Percentiles rank a stretch among this genome's conserved stretches.
Conservation (phyloP, 2,329 filamentous ascomycete species). For the Exserohilum turcica region DNA sequence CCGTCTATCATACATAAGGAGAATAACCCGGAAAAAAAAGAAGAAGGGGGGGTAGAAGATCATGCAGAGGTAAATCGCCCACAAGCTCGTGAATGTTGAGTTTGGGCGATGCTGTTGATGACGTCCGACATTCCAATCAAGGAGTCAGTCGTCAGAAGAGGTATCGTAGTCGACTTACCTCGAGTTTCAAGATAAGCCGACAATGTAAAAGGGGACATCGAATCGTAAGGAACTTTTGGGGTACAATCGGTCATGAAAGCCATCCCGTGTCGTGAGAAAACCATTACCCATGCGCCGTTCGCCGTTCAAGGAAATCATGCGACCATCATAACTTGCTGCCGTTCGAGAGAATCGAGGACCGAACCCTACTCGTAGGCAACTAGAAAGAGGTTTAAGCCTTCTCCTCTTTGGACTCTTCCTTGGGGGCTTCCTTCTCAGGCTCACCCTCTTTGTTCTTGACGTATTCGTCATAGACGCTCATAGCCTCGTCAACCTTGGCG, state of each 20-base stretch:
- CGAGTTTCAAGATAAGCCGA: constrained; percentile 12
- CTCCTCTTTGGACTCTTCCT: constrained; percentile 56
- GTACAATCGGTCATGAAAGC: constrained; percentile 40
- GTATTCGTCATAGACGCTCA: constrained; percentile 98
- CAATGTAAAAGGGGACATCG: constrained; percentile 25
- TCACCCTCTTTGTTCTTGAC: constrained; percentile 76
- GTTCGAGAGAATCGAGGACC: constrained; percentile 32
- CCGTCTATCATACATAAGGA: constrained; percentile 42
- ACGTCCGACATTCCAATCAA: constrained; percentile 37
- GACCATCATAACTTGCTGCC: constrained; percentile 35
- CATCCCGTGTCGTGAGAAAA: constrained; percentile 38
- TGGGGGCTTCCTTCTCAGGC: constrained; percentile 44
- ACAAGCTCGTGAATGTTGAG: constrained; percentile 22
- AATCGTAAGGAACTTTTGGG: constrained; percentile 45
- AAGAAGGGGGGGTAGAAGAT: neutral
- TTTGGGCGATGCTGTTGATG: constrained; percentile 2
- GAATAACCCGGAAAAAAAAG: constrained; percentile 24
- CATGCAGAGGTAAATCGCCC: constrained; percentile 1
- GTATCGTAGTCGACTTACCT: constrained; percentile 13
- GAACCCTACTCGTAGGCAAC: constrained; percentile 40
- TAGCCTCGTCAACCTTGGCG: constrained; percentile 95
- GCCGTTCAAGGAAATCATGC: constrained; percentile 37
- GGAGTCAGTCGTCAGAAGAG: constrained; percentile 31
- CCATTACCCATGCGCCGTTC: constrained; percentile 46
- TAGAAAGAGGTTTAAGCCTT: constrained; percentile 46